Evolutionary conservation across 2,329 filamentous ascomycete genomes (phyloP), one percentile per base, ranked within the genome.

Genomic region (Moelleriella libera): DNA sequence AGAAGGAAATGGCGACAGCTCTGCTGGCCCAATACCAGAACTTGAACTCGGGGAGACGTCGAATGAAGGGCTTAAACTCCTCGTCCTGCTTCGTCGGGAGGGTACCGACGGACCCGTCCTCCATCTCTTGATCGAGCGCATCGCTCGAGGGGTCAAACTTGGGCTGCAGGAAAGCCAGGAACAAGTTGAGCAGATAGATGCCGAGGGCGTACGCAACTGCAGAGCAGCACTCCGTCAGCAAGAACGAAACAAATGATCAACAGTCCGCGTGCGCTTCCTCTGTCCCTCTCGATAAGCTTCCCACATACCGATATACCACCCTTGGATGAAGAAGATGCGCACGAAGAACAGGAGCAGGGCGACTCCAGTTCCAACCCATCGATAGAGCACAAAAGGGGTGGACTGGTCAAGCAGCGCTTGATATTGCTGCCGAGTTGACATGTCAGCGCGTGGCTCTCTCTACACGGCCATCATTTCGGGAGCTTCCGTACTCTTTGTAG

Each of bases 101-200:
- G 30, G 80, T 79, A 47, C 83, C 83, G 30, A 80, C 80, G 12
- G 87, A 77, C 51, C 92, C 92, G 58, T 96, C 90, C 68, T 98
- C 92, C 76, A 97, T 90, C 55, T 94, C 89, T 63, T 88, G 92
- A 65, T 98, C 92, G 63, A 88, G 74, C 45, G 76, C 75, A 63
- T 95, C 90, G 62, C 92, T 87, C 54, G 88, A 94, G 48, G 92
- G 92, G 71, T 98, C 92, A 73, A 98, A 97, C 73, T 98, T 98
- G 58, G 92, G 92, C 62, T 90, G 87, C 48, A 98, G 77, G 74
- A 98, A 98, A 57, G 92, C 92, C 63, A 98, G 87, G 78, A 98
- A 98, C 51, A 98, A 82, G 71, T 98, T 98, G 52, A 98, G 82
- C 44, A 98, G 85, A 74, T 98, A 98, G 68, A 98, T 98, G 57